phyloP scores from a whole-genome alignment of 306 rosid species.

The Glycine soja region DNA sequence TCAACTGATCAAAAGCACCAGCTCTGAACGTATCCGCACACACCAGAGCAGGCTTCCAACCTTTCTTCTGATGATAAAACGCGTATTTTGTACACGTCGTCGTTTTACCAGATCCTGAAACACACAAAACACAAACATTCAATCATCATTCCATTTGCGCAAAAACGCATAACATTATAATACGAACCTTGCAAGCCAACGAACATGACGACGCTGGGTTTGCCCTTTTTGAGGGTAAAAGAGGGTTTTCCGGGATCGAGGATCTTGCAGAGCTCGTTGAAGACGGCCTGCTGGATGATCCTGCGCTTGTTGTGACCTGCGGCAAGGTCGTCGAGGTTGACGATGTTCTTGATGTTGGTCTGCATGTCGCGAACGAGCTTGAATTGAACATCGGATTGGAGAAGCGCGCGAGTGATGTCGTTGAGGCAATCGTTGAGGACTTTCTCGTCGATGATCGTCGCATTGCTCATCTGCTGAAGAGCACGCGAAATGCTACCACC shows the following conservation, averaged over 20 bases:
- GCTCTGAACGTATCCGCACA: slow-evolving; percentile 98
- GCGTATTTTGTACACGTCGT: slow-evolving; percentile 95
- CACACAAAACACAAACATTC: not conserved
- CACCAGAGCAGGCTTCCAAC: slow-evolving; percentile 97
- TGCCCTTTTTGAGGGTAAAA: slow-evolving; percentile 82
- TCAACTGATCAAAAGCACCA: slow-evolving; percentile 97
- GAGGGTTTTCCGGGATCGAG: slow-evolving; percentile 91
- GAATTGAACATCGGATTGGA: slow-evolving; percentile 92
- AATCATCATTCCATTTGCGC: not conserved
- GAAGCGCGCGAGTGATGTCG: slow-evolving; percentile 92
- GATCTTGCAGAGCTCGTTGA: slow-evolving; percentile 87
- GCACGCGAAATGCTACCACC: slow-evolving; percentile 96
- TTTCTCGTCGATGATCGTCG: slow-evolving; percentile 89
- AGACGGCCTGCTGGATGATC: slow-evolving; percentile 93
- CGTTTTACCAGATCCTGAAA: slow-evolving; percentile 87
- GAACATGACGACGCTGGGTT: slow-evolving; percentile 87
- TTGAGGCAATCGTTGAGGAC: slow-evolving; percentile 84
- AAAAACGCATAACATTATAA: not conserved
- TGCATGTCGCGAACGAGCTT: slow-evolving; percentile 90
- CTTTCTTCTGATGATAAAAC: slow-evolving; percentile 81
- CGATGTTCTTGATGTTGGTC: slow-evolving; percentile 84
- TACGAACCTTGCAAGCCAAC: slow-evolving; percentile 79
- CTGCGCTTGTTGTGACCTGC: slow-evolving; percentile 92
- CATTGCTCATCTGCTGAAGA: slow-evolving; percentile 97
- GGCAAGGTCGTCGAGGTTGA: slow-evolving; percentile 85